Base-by-base conservation (phyloP, 306 rosid genomes). In the Arachis stenosperma region DNA sequence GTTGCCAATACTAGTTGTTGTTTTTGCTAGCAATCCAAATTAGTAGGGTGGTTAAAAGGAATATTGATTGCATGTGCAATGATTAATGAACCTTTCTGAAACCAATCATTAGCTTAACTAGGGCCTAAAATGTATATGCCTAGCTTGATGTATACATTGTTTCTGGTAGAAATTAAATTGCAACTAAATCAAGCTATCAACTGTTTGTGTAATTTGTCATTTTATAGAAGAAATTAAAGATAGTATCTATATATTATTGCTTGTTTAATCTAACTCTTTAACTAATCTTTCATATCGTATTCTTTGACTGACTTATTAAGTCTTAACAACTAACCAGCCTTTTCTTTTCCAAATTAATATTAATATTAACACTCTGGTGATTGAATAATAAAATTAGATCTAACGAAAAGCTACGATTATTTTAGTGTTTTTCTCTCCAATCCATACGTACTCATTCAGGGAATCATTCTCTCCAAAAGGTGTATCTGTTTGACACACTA, bases 61-160 rank as follows among this genome's bases (percentile, higher is more conserved):
- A 90, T 84, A 88, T 65, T 56, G 83, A 85, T 58, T 71, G 84
- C 96, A 92, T 90, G 98, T 92, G 96, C 96, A 86, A 88, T 87
- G 95, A 88, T 90, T 83, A 82, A 79, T 67, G 50, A 36, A 71
- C 80, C 75, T 67, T 79, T 74, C 78, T 74, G 36, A 56, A 76
- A 41, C 83, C 75, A 83, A 86, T 86, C 85, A 88, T 86, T 85
- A 76, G 81, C 60, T 66, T 54, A 59, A 58, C 74, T 78, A 64
- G 81, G 76, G 82, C 37, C 27, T 22, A 22, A 22, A 82, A 85
- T 81, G 93, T 75, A 79, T 88, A 81, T 61, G 80, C 81, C 60
- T 83, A 71, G 37, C 37, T 33, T 33, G 37, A 33, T 33, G 4
- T 33, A 4, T 33, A 33, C 37, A 65, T 43, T 69, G 40, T 46